These are phyloP conservation scores for Cladosporium sp. DNA, from an alignment of 2,329 filamentous ascomycete genomes.

Conservation along the genomic window DNA sequence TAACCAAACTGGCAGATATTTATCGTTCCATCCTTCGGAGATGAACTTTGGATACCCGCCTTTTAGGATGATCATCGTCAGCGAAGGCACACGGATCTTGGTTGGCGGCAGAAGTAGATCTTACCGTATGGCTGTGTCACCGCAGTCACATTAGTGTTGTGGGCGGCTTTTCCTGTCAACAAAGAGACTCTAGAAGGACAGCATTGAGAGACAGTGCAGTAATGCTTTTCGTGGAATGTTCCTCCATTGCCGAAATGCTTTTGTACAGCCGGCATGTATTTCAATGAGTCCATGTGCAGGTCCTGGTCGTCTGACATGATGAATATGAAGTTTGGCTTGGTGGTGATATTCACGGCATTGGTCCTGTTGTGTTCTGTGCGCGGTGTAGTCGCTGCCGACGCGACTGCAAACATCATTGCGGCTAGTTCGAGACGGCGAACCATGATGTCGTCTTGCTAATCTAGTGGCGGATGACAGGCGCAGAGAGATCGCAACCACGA, in stretches of 20 bases:
- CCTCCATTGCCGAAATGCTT: constrained; percentile 24
- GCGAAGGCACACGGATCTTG: constrained; percentile 30
- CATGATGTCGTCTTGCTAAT: neutral
- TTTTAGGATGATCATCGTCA: neutral
- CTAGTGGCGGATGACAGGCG: neutral
- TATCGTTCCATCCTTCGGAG: constrained; percentile 52
- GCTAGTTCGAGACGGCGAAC: neutral
- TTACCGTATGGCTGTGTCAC: neutral
- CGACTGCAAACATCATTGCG: neutral
- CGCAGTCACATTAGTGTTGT: constrained; percentile 68
- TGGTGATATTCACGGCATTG: neutral
- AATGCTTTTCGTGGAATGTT: constrained; percentile 60
- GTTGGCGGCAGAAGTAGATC: neutral
- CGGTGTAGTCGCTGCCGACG: neutral
- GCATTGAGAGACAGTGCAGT: constrained; percentile 65
- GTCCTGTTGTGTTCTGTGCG: neutral
- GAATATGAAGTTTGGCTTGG: constrained; percentile 60
- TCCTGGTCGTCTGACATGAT: constrained; percentile 71
- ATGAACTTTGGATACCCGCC: neutral
- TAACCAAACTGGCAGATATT: constrained; percentile 70
- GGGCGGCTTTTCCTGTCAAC: constrained; percentile 65
- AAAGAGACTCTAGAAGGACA: constrained; percentile 67
- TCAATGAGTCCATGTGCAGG: constrained; percentile 59
- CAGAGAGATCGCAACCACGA: no score
- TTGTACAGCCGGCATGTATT: constrained; percentile 58